Evolutionary conservation across 805 yeast genomes (phyloP).

Genomic region (Kodamaea nitidulidarum): DNA sequence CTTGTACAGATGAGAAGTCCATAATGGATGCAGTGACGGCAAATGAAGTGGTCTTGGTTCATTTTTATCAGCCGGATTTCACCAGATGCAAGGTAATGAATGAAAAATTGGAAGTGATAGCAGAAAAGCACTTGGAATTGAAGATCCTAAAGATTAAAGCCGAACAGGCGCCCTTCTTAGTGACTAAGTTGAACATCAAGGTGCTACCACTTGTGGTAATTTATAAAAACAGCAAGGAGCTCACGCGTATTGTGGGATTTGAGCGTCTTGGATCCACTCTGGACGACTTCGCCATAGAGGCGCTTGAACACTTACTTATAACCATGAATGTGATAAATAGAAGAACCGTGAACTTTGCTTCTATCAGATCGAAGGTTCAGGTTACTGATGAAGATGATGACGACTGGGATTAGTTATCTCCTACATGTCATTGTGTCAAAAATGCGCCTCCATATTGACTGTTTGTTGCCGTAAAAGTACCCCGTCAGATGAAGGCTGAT

Average conservation of each 20-base stretch:
- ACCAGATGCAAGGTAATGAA: slow-evolving; percentile 60
- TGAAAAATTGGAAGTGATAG: slow-evolving; percentile 36
- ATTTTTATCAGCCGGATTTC: slow-evolving; percentile 62
- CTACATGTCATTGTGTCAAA: slow-evolving; percentile 1
- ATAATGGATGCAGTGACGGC: slow-evolving; percentile 50
- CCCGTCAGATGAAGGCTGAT: neutral
- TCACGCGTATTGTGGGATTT: slow-evolving; percentile 63
- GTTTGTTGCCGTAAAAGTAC: neutral
- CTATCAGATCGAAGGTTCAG: slow-evolving; percentile 10
- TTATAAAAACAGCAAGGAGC: slow-evolving; percentile 58
- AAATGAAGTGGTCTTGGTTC: slow-evolving; percentile 46
- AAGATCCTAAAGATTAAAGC: slow-evolving; percentile 56
- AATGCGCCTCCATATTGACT: slow-evolving; percentile 1
- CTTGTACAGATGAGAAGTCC: slow-evolving; percentile 49
- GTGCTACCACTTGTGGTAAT: slow-evolving; percentile 68
- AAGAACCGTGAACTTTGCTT: slow-evolving; percentile 28
- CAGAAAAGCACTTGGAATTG: slow-evolving; percentile 55
- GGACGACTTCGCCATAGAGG: slow-evolving; percentile 43
- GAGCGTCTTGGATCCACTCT: slow-evolving; percentile 49
- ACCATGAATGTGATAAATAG: slow-evolving; percentile 26
- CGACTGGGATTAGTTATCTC: slow-evolving; percentile 18
- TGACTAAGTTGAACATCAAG: slow-evolving; percentile 55
- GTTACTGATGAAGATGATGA: slow-evolving; percentile 28
- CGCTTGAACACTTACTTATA: slow-evolving; percentile 41
- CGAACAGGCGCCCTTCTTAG: slow-evolving; percentile 67